phyloP scores from a whole-genome alignment of 2,329 filamentous ascomycete genomes.

The Catunica adiposa region DNA sequence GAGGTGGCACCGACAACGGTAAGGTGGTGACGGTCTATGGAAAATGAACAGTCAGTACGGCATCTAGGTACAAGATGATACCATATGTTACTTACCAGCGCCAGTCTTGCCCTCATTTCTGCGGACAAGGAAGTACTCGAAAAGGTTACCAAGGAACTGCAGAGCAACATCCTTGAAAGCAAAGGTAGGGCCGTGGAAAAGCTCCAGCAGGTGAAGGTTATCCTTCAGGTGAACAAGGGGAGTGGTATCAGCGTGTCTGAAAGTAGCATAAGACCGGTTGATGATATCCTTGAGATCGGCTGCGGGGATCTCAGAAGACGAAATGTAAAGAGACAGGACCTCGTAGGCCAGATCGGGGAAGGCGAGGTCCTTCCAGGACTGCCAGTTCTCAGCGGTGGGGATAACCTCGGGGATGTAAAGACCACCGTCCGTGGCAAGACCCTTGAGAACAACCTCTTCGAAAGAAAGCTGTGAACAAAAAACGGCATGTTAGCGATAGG shows the following conservation, averaged over 20 bases:
- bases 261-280: constrained; percentile 71
- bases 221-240: constrained; percentile 64
- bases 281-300: constrained; percentile 72
- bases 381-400: constrained; percentile 47
- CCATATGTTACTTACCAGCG: constrained; percentile 24
- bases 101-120: constrained; percentile 55
- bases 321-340: constrained; percentile 79
- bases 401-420: constrained; percentile 79
- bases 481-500: constrained; percentile 11
- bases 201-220: constrained; percentile 72
- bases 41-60: background rate
- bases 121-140: constrained; percentile 69
- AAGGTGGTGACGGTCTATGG: constrained; percentile 54
- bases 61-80: background rate
- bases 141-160: constrained; percentile 91
- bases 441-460: constrained; percentile 80
- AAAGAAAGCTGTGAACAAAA: constrained; percentile 57
- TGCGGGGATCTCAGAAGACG: constrained; percentile 61
- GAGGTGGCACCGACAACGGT: constrained; percentile 77
- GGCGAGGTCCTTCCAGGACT: constrained; percentile 60
- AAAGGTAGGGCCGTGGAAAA: constrained; percentile 92
- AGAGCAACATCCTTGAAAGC: constrained; percentile 82
- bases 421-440: constrained; percentile 70
- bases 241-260: constrained; percentile 62
- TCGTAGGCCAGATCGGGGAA: constrained; percentile 71